Conservation (phyloP, 768 basidiomycete genomes). For the Jaapia argillacea region DNA sequence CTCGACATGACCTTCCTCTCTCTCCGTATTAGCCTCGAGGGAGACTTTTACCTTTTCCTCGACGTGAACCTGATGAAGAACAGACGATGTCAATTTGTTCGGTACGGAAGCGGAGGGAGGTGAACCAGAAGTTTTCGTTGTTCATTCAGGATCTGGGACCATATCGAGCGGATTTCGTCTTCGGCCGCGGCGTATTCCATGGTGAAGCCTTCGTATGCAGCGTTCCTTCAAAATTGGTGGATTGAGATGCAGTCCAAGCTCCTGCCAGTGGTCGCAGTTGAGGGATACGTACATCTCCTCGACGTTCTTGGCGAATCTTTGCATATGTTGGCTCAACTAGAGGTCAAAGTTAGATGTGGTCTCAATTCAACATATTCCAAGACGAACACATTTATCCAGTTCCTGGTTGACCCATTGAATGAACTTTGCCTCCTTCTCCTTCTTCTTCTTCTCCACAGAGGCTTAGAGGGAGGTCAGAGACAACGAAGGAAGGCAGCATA, state of each 20-base stretch:
- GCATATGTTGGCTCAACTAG: constrained; percentile 7
- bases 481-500: background rate
- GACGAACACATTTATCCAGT: constrained; percentile 13
- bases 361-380: background rate
- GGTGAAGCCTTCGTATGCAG: constrained; percentile 15
- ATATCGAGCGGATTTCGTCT: constrained; percentile 16
- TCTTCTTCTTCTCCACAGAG: constrained; percentile 19
- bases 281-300: constrained; percentile 11
- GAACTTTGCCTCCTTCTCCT: constrained; percentile 16
- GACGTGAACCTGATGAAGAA: background rate
- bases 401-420: constrained; percentile 8
- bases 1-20: background rate
- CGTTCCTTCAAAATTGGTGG: constrained; percentile 8
- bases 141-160: constrained; percentile 12
- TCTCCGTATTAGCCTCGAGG: too few species aligned
- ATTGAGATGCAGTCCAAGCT: background rate
- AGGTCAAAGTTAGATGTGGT: background rate
- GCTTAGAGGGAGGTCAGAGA: constrained; percentile 4
- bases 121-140: constrained; percentile 11
- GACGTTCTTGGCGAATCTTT: constrained; percentile 9
- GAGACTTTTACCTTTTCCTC: too few species aligned
- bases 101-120: background rate
- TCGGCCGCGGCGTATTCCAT: constrained; percentile 16
- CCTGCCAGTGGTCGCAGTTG: too few species aligned
- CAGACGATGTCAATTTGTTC: background rate